Evolutionary conservation across 2,329 filamentous ascomycete genomes (phyloP).

Genomic region (Ceratocystis eucalypticola): DNA sequence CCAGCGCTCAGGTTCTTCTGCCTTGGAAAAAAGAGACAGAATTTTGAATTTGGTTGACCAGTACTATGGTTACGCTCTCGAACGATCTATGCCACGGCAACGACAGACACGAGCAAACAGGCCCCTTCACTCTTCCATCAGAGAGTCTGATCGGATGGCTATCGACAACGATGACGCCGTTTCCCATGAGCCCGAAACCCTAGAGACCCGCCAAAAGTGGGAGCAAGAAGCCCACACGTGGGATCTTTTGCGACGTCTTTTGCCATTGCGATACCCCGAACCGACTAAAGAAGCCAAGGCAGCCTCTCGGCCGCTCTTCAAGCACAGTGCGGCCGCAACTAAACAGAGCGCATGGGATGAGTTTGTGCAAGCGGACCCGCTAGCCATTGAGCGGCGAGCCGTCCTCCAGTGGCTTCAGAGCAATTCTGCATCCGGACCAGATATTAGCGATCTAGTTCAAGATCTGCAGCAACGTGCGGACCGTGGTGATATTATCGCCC

Average conservation of each 20-base stretch:
- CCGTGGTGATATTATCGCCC: constrained; percentile 65
- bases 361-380: constrained; percentile 59
- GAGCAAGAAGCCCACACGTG: constrained; percentile 81
- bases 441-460: constrained; percentile 61
- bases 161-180: constrained; percentile 36
- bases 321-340: constrained; percentile 7
- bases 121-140: constrained; percentile 27
- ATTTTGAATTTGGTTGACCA: constrained; percentile 54
- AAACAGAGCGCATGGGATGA: constrained; percentile 34
- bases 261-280: constrained; percentile 52
- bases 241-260: constrained; percentile 65
- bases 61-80: constrained; percentile 46
- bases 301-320: constrained; percentile 13
- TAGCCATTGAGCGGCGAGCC: constrained; percentile 63
- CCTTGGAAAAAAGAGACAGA: constrained; percentile 45
- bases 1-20: constrained; percentile 20
- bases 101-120: neutral
- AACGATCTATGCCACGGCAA: constrained; percentile 28
- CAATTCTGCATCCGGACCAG: constrained; percentile 53
- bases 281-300: constrained; percentile 8
- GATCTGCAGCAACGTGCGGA: constrained; percentile 66
- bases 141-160: constrained; percentile 31
- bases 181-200: constrained; percentile 21
- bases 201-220: constrained; percentile 37
- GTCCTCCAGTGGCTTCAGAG: constrained; percentile 79